Conservation (phyloP, 306 rosid genomes). For the Inga leiocalycina region DNA sequence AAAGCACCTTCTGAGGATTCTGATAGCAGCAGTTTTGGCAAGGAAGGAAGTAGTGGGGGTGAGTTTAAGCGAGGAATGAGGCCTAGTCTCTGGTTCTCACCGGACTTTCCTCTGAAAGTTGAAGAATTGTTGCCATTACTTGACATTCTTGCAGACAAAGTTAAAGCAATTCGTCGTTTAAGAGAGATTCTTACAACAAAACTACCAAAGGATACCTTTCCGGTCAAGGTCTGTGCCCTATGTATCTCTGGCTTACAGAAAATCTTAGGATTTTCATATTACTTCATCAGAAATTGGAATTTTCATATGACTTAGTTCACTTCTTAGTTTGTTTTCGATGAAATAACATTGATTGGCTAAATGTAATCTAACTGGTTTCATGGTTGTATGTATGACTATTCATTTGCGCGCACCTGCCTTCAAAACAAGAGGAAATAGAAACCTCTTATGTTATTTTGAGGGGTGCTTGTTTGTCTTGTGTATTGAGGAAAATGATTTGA, state of each 20-base stretch:
- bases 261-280: background rate
- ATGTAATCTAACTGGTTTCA: background rate
- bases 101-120: conserved; percentile 70
- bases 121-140: conserved; percentile 89
- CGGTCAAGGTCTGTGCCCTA: conserved; percentile 73
- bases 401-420: background rate
- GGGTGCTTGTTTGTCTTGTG: background rate
- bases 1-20: conserved; percentile 39
- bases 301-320: background rate
- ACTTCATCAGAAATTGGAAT: background rate
- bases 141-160: conserved; percentile 87
- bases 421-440: background rate
- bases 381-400: background rate
- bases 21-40: conserved; percentile 39
- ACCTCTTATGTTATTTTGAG: background rate
- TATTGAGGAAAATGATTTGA: background rate
- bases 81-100: conserved; percentile 90
- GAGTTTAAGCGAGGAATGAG: conserved; percentile 76
- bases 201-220: conserved; percentile 89
- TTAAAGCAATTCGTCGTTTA: conserved; percentile 85
- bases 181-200: conserved; percentile 91
- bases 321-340: background rate
- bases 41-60: conserved; percentile 50
- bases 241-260: background rate
- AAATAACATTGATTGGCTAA: background rate